Evolutionary conservation across 192 early-diverging fungal species (phyloP), one percentile per base, ranked within the genome.

Genomic region (Backusella liffmaniae): DNA sequence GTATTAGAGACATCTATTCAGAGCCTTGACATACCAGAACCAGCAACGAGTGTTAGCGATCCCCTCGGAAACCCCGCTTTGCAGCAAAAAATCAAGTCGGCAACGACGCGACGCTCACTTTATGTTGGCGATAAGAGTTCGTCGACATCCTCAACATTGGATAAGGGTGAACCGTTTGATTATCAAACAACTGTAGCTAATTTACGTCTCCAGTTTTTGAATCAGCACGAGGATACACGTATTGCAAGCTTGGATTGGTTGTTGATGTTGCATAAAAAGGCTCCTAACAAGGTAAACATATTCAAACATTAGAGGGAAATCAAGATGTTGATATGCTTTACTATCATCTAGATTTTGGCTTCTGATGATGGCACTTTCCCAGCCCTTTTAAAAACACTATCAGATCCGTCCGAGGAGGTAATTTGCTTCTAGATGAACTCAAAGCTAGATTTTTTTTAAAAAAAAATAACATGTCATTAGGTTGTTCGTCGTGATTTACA

Each of bases 211-310:
- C 92, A 94, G 72, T 92, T 94, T 70, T 83, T 91, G 73, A 94
- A 98, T 80, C 93, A 95, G 71, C 91, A 94, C 71, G 97, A 99
- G 80, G 95, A 96, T 72, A 97, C 98, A 1, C 87, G 97, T 37
- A 88, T 96, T 4, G 94, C 95, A 0, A 92, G 94, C 37, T 84
- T 99, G 79, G 96, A 97, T 39, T 99, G 98, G 98, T 84, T 99
- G 12, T 78, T 97, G n/a, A 96, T 99, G 91, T 82, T 99, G 46
- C 97, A 99, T 77, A 93, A 91, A 66, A 97, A 97, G 74, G 92
- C 95, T 8, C 96, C 97, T 0, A 90, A 89, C 62, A 88, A 89
- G 85, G 90, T 93, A 70, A 67, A 32, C 32, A 32, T 32, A 32
- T 32, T 32, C 32, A 35, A 21, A n/a, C 6, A 49, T 18, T 4